Conservation (phyloP, 768 basidiomycete genomes). For the Trametes punicea region DNA sequence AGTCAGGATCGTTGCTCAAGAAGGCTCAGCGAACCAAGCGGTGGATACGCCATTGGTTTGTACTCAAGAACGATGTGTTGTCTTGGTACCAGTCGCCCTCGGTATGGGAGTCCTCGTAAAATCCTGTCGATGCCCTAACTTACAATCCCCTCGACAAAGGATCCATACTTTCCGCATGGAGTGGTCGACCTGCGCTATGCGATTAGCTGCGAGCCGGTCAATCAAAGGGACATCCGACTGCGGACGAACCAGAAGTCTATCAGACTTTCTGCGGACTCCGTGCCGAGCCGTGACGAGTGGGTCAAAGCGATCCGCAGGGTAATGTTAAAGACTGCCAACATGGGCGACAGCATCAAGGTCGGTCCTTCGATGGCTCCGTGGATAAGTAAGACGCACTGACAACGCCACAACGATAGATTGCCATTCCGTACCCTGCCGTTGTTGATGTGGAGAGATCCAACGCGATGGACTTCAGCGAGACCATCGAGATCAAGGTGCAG, state of each 20-base stretch:
- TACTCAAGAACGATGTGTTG: conserved; percentile 91
- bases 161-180: conserved; percentile 97
- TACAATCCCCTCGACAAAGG: conserved; percentile 48
- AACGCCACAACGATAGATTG: conserved; percentile 54
- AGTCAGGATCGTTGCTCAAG: conserved; percentile 88
- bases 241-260: conserved; percentile 80
- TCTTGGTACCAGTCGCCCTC: conserved; percentile 97
- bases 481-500: conserved; percentile 89
- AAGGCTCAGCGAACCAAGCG: conserved; percentile 86
- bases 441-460: conserved; percentile 85
- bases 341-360: conserved; percentile 94
- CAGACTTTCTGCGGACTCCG: conserved; percentile 70
- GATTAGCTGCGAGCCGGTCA: conserved; percentile 77
- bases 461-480: conserved; percentile 94
- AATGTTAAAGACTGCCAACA: conserved; percentile 94
- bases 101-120: conserved; percentile 36
- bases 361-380: background rate
- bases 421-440: conserved; percentile 88
- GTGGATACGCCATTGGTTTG: conserved; percentile 95
- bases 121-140: background rate
- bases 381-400: background rate
- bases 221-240: conserved; percentile 78
- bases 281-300: conserved; percentile 90
- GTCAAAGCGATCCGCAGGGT: conserved; percentile 91
- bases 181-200: conserved; percentile 95